Evolutionary conservation across 164 flowering plant species (phyloP).

Genomic region (Vitis labrusca): DNA sequence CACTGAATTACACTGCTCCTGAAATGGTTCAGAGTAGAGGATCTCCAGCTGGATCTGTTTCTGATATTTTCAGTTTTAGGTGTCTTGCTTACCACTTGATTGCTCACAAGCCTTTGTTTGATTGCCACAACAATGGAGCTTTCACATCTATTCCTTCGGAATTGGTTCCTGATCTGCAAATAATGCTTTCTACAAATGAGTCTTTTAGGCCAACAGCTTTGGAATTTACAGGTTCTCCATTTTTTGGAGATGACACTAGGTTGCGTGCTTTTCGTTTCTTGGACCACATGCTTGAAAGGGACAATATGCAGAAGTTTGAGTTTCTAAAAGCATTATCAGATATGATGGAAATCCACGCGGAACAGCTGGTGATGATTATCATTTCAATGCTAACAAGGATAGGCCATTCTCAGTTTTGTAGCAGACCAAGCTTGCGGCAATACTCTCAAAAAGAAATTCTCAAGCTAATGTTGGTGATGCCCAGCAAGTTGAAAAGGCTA

Average conservation of each 20-base stretch:
- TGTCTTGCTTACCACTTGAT: no score
- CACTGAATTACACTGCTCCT: no score
- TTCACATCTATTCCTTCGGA: constrained; percentile 81
- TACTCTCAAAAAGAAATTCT: no score
- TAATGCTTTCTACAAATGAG: constrained; percentile 83
- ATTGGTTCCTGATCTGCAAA: constrained; percentile 69
- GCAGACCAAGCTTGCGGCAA: not conserved
- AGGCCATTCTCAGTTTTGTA: constrained; percentile 82
- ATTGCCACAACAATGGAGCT: constrained; percentile 49
- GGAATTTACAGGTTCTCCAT: constrained; percentile 94
- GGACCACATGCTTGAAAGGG: constrained; percentile 99
- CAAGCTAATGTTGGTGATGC: no score
- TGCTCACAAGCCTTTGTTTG: no score
- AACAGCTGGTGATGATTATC: constrained; percentile 42
- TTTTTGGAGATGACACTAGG: constrained; percentile 93
- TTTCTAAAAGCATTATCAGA: constrained; percentile 91
- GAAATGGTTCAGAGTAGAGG: no score
- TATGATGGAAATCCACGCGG: constrained; percentile 90
- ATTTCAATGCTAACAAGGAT: constrained; percentile 8
- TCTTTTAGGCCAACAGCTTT: constrained; percentile 79
- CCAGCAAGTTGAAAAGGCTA: no score
- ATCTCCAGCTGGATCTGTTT: no score
- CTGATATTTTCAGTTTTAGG: no score
- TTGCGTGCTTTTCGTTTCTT: constrained; percentile 98
- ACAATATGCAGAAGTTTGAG: constrained; percentile 97